Conservation (phyloP, 805 yeast species). For the Starmerella tilneyi region DNA sequence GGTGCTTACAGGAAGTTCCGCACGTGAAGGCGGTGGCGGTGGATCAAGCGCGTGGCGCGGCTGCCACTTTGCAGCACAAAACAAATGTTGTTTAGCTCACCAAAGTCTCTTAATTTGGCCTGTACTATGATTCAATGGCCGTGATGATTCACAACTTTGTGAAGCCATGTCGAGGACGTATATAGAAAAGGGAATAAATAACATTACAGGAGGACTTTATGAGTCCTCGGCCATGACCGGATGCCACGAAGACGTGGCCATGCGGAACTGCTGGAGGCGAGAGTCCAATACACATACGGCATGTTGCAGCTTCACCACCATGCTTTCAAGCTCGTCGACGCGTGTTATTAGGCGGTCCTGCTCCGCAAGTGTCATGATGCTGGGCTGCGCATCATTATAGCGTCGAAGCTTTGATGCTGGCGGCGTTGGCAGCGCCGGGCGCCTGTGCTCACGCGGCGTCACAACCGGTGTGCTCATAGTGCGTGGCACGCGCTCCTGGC, state of each 20-base stretch:
- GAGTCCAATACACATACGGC: background rate
- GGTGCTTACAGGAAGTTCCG: too few species aligned
- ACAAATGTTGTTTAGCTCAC: too few species aligned
- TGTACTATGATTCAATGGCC: too few species aligned
- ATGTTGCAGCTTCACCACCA: constrained; percentile 7
- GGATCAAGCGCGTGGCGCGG: too few species aligned
- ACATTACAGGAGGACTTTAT: background rate
- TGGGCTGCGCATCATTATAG: background rate
- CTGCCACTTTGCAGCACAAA: too few species aligned
- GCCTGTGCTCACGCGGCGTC: background rate
- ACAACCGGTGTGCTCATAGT: background rate
- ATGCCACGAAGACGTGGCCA: constrained; percentile 7
- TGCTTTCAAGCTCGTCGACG: constrained; percentile 1
- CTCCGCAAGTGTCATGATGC: background rate
- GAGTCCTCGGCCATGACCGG: background rate
- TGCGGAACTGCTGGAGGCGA: constrained; percentile 2
- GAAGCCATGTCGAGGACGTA: too few species aligned
- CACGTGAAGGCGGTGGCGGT: too few species aligned
- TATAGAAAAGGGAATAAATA: background rate
- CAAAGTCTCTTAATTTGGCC: too few species aligned
- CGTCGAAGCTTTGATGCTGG: background rate
- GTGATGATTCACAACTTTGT: too few species aligned
- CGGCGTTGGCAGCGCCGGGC: background rate
- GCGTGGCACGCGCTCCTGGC: background rate
- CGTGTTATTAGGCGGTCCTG: background rate